These are phyloP conservation scores for Pichia sp. DNA, from an alignment of 1,139 yeast species.

Conservation along the genomic window DNA sequence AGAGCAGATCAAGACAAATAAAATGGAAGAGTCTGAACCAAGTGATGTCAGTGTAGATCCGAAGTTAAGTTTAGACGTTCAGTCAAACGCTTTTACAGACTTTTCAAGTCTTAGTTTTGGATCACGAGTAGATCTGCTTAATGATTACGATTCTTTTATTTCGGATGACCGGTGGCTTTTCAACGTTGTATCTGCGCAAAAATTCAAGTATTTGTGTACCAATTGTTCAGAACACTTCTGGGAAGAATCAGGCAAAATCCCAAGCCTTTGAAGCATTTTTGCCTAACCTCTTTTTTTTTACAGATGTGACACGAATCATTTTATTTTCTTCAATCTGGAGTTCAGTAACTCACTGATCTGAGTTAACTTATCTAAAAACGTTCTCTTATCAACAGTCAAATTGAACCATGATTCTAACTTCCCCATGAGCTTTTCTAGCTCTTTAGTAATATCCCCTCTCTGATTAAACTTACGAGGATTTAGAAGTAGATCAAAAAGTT, in stretches of 20 bases:
- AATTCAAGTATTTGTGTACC: slow-evolving; percentile 11
- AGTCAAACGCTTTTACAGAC: background rate
- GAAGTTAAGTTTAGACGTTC: background rate
- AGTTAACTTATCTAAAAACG: slow-evolving; percentile 19
- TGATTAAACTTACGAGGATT: slow-evolving; percentile 43
- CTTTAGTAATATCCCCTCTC: slow-evolving; percentile 19
- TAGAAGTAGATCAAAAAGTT: slow-evolving; percentile 59
- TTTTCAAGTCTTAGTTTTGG: background rate
- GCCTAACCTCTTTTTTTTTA: too few species aligned
- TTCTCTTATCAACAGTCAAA: slow-evolving; percentile 21
- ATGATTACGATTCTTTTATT: slow-evolving; percentile 5
- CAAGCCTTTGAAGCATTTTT: too few species aligned
- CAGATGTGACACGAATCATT: background rate
- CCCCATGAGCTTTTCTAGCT: slow-evolving; percentile 11
- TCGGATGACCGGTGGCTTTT: slow-evolving; percentile 6
- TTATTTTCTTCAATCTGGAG: slow-evolving; percentile 16
- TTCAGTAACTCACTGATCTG: slow-evolving; percentile 20
- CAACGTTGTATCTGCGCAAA: slow-evolving; percentile 3
- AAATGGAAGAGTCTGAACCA: background rate
- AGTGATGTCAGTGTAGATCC: background rate
- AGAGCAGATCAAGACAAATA: background rate
- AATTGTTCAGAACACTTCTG: slow-evolving; percentile 6
- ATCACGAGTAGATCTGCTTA: background rate
- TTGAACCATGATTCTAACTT: slow-evolving; percentile 28
- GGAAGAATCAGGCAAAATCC: slow-evolving; percentile 12